Conservation (phyloP, 495 filamentous ascomycete genomes). For the Penicillium chermesinum region DNA sequence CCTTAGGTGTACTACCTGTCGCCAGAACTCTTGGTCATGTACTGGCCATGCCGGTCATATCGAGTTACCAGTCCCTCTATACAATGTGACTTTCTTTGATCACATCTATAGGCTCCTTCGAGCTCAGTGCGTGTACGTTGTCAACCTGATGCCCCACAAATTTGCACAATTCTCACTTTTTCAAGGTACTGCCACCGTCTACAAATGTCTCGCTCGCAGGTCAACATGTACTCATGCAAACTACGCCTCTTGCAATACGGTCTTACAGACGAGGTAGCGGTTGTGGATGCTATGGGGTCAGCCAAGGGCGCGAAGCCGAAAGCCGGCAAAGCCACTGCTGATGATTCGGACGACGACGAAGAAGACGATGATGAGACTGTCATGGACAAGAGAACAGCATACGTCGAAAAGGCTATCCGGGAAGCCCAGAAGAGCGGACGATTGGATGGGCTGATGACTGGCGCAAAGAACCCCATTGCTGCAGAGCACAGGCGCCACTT, state of each 20-base stretch:
- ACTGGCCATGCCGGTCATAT: slow-evolving; percentile 95
- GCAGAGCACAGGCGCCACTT: slow-evolving; percentile 66
- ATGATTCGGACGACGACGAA: slow-evolving; percentile 48
- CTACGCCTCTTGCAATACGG: slow-evolving; percentile 81
- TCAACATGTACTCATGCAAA: slow-evolving; percentile 78
- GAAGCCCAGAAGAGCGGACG: slow-evolving; percentile 42
- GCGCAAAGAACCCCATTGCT: slow-evolving; percentile 75
- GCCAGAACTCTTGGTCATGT: slow-evolving; percentile 69
- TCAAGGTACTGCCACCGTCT: slow-evolving; percentile 65
- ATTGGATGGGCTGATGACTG: slow-evolving; percentile 47
- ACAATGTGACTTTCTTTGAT: slow-evolving; percentile 91
- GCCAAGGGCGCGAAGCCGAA: slow-evolving; percentile 26
- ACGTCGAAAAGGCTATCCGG: slow-evolving; percentile 62
- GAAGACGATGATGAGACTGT: slow-evolving; percentile 58
- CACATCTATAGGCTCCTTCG: slow-evolving; percentile 78
- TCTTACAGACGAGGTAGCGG: slow-evolving; percentile 65
- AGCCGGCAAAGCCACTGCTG: slow-evolving; percentile 30
- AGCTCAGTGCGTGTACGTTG: slow-evolving; percentile 65
- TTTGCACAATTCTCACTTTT: not conserved
- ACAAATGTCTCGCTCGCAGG: slow-evolving; percentile 63
- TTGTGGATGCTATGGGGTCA: slow-evolving; percentile 55
- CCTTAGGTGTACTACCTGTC: slow-evolving; percentile 76
- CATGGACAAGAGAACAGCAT: slow-evolving; percentile 62
- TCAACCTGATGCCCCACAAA: not conserved
- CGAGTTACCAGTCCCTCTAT: slow-evolving; percentile 85